Evolutionary conservation across 805 yeast species (phyloP).

Genomic region (Candida jianshihensis): DNA sequence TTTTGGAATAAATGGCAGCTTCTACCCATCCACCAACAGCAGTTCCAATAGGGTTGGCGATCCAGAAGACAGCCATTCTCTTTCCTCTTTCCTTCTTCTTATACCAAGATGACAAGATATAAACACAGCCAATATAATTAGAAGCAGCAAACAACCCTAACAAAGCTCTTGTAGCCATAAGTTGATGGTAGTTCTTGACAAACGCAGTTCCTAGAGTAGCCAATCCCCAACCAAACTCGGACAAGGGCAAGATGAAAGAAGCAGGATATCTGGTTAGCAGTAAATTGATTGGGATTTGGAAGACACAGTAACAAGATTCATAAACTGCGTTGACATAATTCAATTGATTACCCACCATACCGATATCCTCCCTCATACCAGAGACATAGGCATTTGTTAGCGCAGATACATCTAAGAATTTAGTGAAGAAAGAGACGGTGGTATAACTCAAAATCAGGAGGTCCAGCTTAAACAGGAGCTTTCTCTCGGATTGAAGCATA

Average conservation of each 20-base stretch:
- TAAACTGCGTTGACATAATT: conserved; percentile 39
- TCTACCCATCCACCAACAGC: conserved; percentile 40
- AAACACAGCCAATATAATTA: conserved; percentile 34
- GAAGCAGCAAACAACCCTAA: conserved; percentile 39
- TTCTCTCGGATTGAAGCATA: too few species aligned
- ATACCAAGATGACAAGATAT: conserved; percentile 35
- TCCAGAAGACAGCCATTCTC: conserved; percentile 34
- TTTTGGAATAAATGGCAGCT: conserved; percentile 32
- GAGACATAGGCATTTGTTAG: conserved; percentile 47
- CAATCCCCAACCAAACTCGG: conserved; percentile 31
- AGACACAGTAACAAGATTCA: conserved; percentile 36
- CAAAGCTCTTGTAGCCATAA: conserved; percentile 36
- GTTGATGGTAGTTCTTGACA: conserved; percentile 22
- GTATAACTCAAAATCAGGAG: conserved; percentile 24
- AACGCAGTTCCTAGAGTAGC: conserved; percentile 29
- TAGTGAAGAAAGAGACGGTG: conserved; percentile 35
- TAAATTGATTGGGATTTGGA: conserved; percentile 35
- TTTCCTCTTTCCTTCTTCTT: conserved; percentile 35
- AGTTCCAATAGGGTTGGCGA: conserved; percentile 32
- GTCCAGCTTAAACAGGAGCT: conserved; percentile 28
- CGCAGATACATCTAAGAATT: conserved; percentile 45
- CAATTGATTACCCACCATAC: conserved; percentile 36
- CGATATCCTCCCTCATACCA: conserved; percentile 46
- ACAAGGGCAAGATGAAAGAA: conserved; percentile 25
- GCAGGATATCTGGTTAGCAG: conserved; percentile 28